phyloP scores from a whole-genome alignment of 768 basidiomycete species.

The Cubamyces lactineus region DNA sequence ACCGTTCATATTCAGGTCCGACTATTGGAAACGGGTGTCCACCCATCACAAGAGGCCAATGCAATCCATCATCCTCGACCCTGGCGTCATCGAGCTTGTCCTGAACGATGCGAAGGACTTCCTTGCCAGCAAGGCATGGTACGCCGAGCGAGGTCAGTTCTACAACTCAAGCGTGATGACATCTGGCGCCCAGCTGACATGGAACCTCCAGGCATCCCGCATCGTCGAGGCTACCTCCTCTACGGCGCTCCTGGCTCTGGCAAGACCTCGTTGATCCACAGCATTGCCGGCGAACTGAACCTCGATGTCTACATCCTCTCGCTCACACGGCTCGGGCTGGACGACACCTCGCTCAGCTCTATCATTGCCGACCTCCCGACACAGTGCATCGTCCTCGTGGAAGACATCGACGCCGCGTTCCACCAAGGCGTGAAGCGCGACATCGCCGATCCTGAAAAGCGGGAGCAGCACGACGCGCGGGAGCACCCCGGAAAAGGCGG shows the following conservation, averaged over 20 bases:
- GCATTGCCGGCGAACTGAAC: constrained; percentile 76
- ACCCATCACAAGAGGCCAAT: constrained; percentile 68
- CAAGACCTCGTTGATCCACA: constrained; percentile 78
- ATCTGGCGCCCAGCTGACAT: not conserved
- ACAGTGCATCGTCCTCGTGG: constrained; percentile 77
- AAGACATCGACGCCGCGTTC: constrained; percentile 85
- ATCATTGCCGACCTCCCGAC: constrained; percentile 69
- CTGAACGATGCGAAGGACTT: constrained; percentile 76
- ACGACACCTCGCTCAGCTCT: constrained; percentile 60
- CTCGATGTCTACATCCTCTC: constrained; percentile 77
- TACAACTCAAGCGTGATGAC: not conserved
- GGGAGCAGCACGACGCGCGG: not conserved
- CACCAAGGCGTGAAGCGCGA: constrained; percentile 30
- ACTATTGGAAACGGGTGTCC: constrained; percentile 59
- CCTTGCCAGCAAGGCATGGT: constrained; percentile 71
- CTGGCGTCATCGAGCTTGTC: constrained; percentile 67
- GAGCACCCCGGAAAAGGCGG: not conserved
- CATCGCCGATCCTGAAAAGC: constrained; percentile 13
- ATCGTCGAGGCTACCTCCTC: constrained; percentile 78
- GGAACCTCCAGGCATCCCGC: constrained; percentile 55
- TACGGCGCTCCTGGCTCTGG: constrained; percentile 79
- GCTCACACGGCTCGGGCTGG: constrained; percentile 63
- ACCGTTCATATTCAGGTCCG: constrained; percentile 8
- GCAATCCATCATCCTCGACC: constrained; percentile 72
- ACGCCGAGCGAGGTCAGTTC: constrained; percentile 60